Conservation (phyloP, 352 stramenopile genomes). For the Thalassiosira hispida region DNA sequence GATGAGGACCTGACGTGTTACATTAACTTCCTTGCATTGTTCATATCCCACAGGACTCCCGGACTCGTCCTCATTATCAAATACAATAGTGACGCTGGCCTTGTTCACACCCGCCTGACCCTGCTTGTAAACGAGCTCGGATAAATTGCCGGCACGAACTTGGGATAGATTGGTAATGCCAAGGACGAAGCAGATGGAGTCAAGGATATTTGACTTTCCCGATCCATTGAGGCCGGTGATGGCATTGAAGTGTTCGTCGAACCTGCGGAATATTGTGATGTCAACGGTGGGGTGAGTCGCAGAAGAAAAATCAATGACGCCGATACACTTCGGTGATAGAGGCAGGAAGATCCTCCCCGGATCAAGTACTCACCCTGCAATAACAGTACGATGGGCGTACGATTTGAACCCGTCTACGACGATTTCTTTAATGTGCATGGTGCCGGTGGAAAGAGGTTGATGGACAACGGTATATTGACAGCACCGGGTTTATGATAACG, state of each 20-base stretch:
- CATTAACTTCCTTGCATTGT: slow-evolving; percentile 96
- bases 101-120: slow-evolving; percentile 99
- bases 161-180: slow-evolving; percentile 99
- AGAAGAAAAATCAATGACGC: slow-evolving; percentile 15
- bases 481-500: background rate
- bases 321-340: background rate
- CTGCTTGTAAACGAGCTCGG: slow-evolving; percentile 99
- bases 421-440: slow-evolving; percentile 99
- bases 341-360: background rate
- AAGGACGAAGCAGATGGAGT: slow-evolving; percentile 99
- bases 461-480: background rate
- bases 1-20: slow-evolving; percentile 98
- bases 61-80: slow-evolving; percentile 96
- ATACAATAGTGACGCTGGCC: slow-evolving; percentile 98
- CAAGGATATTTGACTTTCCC: slow-evolving; percentile 99
- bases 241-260: slow-evolving; percentile 99
- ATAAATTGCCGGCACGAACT: slow-evolving; percentile 97
- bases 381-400: slow-evolving; percentile 98
- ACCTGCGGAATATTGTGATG: slow-evolving; percentile 70
- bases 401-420: slow-evolving; percentile 99
- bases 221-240: slow-evolving; percentile 99
- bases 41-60: slow-evolving; percentile 94
- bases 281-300: slow-evolving; percentile 1
- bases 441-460: slow-evolving; percentile 17
- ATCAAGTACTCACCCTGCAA: slow-evolving; percentile 88